Conservation (phyloP, 495 filamentous ascomycete species). For the Annulohypoxylon nitens region DNA sequence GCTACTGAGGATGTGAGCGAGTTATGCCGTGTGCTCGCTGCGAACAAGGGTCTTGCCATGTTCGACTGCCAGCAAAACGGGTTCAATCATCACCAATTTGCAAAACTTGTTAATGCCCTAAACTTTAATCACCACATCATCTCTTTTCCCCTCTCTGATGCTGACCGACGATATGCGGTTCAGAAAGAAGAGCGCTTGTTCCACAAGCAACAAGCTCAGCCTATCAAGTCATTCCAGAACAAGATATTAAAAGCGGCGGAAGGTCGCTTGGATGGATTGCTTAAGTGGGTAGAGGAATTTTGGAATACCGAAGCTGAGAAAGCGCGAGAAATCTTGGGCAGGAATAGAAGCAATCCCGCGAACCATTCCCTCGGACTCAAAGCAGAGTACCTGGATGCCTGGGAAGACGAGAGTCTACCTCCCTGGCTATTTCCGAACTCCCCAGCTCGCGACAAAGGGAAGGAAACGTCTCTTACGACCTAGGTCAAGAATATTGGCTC, state of each 20-base stretch:
- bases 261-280: slow-evolving; percentile 38
- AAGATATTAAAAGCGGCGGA: slow-evolving; percentile 44
- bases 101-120: slow-evolving; percentile 45
- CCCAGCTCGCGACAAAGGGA: slow-evolving; percentile 23
- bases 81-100: slow-evolving; percentile 54
- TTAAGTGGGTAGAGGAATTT: slow-evolving; percentile 34
- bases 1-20: slow-evolving; percentile 63
- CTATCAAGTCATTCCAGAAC: slow-evolving; percentile 22
- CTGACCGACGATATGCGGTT: slow-evolving; percentile 44
- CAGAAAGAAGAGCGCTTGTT: slow-evolving; percentile 43
- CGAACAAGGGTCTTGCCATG: slow-evolving; percentile 48
- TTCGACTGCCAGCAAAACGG: slow-evolving; percentile 58
- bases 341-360: slow-evolving; percentile 35
- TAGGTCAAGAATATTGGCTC: not conserved
- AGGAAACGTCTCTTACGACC: slow-evolving; percentile 2
- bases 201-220: slow-evolving; percentile 28
- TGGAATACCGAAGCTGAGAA: slow-evolving; percentile 45
- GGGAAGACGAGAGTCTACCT: slow-evolving; percentile 44
- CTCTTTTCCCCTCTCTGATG: slow-evolving; percentile 47
- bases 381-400: slow-evolving; percentile 42
- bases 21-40: slow-evolving; percentile 44
- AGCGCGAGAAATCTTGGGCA: slow-evolving; percentile 32
- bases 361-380: slow-evolving; percentile 37
- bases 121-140: slow-evolving; percentile 44
- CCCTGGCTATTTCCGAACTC: slow-evolving; percentile 33